These are phyloP conservation scores for Peronosclerospora sorghi DNA, from an alignment of 352 stramenopile genomes.

Conservation along the genomic window DNA sequence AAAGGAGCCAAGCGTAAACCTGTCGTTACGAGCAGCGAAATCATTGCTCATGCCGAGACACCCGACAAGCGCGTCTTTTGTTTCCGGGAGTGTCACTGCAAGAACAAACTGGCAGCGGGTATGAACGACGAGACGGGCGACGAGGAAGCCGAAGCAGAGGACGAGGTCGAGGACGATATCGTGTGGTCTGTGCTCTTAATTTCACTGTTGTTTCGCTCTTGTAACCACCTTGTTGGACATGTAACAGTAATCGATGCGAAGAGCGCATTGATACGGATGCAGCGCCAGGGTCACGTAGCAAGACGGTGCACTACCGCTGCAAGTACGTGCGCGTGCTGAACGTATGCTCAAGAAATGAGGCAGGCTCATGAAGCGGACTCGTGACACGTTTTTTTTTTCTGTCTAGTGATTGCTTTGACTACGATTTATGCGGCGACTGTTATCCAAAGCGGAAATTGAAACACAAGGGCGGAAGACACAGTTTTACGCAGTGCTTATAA, in stretches of 20 bases:
- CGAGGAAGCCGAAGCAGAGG: slow-evolving; percentile 18
- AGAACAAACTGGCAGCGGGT: slow-evolving; percentile 22
- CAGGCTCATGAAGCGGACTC: no score
- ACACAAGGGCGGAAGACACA: slow-evolving; percentile 28
- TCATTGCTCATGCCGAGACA: slow-evolving; percentile 19
- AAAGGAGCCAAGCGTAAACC: slow-evolving; percentile 11
- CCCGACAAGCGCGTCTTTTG: slow-evolving; percentile 20
- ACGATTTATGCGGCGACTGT: slow-evolving; percentile 51
- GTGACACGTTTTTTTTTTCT: no score
- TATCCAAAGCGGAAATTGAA: slow-evolving; percentile 25
- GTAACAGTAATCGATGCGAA: slow-evolving; percentile 23
- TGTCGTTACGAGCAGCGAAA: slow-evolving; percentile 3
- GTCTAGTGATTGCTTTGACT: slow-evolving; percentile 64
- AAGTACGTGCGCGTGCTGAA: slow-evolving; percentile 26
- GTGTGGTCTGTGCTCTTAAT: slow-evolving; percentile 27
- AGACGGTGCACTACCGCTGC: slow-evolving; percentile 26
- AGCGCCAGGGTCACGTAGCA: slow-evolving; percentile 8
- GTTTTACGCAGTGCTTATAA: slow-evolving; percentile 30
- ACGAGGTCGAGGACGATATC: slow-evolving; percentile 29
- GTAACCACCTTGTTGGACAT: slow-evolving; percentile 1
- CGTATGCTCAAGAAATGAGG: no score
- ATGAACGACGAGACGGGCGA: slow-evolving; percentile 15
- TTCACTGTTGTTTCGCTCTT: neutral
- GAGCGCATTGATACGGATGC: slow-evolving; percentile 20
- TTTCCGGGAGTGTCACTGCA: slow-evolving; percentile 41